Evolutionary conservation across 371 early-diverging fungal genomes (phyloP).

Genomic region (Zancudomyces culisetae): DNA sequence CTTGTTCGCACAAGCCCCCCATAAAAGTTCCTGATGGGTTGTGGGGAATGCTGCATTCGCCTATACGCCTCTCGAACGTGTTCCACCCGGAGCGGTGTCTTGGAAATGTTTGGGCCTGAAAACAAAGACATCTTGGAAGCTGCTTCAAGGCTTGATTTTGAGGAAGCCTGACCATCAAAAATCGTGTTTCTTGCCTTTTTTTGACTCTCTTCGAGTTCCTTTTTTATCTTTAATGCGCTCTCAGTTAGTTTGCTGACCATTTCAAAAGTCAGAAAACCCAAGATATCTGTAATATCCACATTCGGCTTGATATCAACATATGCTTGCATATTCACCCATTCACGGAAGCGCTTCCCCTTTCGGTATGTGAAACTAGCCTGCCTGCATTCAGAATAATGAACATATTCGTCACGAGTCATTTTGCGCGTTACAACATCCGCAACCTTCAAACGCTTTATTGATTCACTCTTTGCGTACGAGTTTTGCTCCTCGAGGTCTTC

Average conservation of each 20-base stretch:
- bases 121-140: conserved; percentile 40
- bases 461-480: conserved; percentile 69
- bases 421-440: conserved; percentile 83
- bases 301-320: conserved; percentile 75
- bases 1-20: conserved; percentile 57
- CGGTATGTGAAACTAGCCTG: conserved; percentile 95
- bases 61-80: conserved; percentile 87
- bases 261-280: conserved; percentile 93
- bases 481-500: conserved; percentile 81
- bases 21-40: conserved; percentile 52
- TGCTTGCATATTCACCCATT: conserved; percentile 80
- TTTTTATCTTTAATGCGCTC: conserved; percentile 61
- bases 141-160: background rate
- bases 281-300: conserved; percentile 87
- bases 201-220: conserved; percentile 9
- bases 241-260: conserved; percentile 86
- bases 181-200: background rate
- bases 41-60: conserved; percentile 45
- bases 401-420: conserved; percentile 97
- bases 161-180: background rate
- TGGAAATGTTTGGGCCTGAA: conserved; percentile 51
- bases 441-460: conserved; percentile 42
- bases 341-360: conserved; percentile 83
- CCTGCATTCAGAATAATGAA: conserved; percentile 93
- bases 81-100: conserved; percentile 56